Evolutionary conservation across 345 rosid genomes (phyloP).

Genomic region (Camelina laxa): DNA sequence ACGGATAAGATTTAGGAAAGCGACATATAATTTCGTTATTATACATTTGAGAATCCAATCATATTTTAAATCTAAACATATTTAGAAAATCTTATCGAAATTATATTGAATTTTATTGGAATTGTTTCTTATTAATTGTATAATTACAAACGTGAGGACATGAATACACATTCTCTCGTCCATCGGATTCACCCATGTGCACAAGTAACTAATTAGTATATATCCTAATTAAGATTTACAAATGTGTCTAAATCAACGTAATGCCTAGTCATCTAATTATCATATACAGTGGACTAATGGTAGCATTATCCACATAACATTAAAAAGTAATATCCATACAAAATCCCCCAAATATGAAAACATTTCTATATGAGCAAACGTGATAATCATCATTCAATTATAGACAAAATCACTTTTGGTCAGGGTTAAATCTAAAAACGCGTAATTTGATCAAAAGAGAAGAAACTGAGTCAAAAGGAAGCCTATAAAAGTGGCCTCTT

Average conservation of each 20-base stretch:
- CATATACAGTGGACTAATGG: neutral
- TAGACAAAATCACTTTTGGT: neutral
- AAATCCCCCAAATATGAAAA: neutral
- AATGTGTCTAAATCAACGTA: slow-evolving; percentile 24
- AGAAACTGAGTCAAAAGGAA: slow-evolving; percentile 25
- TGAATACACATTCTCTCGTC: slow-evolving; percentile 5
- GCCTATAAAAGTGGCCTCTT: slow-evolving; percentile 35
- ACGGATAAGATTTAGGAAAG: slow-evolving; percentile 8
- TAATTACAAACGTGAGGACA: slow-evolving; percentile 20
- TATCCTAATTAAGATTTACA: neutral
- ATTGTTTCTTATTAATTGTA: neutral
- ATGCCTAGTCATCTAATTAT: slow-evolving; percentile 36
- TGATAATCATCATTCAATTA: slow-evolving; percentile 2
- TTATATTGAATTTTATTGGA: neutral
- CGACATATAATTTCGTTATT: neutral
- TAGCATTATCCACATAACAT: neutral
- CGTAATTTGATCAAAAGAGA: neutral
- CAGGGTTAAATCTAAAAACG: neutral
- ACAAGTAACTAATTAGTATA: slow-evolving; percentile 22
- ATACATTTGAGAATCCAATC: neutral
- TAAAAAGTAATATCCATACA: neutral
- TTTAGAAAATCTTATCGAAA: neutral
- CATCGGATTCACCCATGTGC: slow-evolving; percentile 19
- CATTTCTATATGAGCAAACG: neutral
- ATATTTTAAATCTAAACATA: neutral